These are phyloP conservation scores for Phaeodactylum tricornutum DNA, from an alignment of 108 stramenopile species.

Conservation along the genomic window DNA sequence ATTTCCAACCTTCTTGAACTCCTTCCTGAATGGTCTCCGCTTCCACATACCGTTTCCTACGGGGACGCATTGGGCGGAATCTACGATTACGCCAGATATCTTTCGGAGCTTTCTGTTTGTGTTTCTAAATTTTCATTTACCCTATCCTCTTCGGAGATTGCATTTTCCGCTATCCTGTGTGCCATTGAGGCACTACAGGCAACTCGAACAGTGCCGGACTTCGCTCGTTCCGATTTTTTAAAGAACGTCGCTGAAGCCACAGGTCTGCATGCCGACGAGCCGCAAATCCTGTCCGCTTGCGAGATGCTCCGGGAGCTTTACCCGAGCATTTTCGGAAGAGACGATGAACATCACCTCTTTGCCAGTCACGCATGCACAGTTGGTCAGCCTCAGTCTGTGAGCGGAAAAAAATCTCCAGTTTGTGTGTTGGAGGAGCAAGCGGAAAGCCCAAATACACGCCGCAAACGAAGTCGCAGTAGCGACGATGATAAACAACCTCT, in stretches of 20 bases:
- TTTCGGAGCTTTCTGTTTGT: constrained; percentile 45
- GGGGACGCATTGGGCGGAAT: constrained; percentile 4
- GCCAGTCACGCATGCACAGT: not conserved
- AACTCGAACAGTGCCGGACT: not conserved
- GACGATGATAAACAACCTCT: too few species aligned
- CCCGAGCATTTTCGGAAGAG: constrained; percentile 15
- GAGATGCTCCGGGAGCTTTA: constrained; percentile 15
- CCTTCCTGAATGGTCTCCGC: constrained; percentile 16
- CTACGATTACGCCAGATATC: constrained; percentile 31
- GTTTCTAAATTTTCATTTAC: constrained; percentile 21
- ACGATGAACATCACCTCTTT: not conserved
- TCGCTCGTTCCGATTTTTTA: constrained; percentile 9
- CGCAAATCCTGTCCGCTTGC: constrained; percentile 2
- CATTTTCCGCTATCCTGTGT: constrained; percentile 50
- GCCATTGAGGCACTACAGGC: constrained; percentile 32
- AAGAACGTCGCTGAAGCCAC: constrained; percentile 10
- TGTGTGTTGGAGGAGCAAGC: constrained; percentile 12
- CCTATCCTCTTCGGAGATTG: constrained; percentile 33
- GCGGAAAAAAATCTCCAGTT: constrained; percentile 17
- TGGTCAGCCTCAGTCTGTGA: not conserved
- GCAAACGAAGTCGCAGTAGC: too few species aligned
- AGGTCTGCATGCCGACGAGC: constrained; percentile 1
- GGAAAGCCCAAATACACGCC: too few species aligned
- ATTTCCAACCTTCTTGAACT: constrained; percentile 22
- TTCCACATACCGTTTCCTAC: not conserved